Base-by-base conservation (phyloP, 345 rosid genomes). In the Hibiscus tridactylites region DNA sequence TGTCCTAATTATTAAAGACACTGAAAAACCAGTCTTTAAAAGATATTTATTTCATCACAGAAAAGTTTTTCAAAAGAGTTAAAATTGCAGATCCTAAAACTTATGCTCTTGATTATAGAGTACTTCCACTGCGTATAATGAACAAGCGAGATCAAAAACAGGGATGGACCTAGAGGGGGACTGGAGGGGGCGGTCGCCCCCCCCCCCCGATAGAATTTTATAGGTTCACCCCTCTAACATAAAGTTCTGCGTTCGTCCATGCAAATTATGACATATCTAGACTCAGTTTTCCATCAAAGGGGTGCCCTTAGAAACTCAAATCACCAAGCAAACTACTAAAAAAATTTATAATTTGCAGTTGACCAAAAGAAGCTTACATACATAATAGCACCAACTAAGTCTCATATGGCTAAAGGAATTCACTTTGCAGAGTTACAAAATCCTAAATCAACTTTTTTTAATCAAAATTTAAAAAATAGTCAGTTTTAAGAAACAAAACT, bases 1-100 rank as follows among this genome's bases (percentile, higher is more conserved):
- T 53, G 50, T 61, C 74, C 15, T 59, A 47, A 71, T 26, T n/a
- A 44, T 71, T 26, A 44, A 44, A 44, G 74, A 21, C 26, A 26
- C 74, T 42, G 74, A 35, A 71, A 58, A 59, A 4, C 5, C 28
- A 44, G 65, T 57, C 56, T 24, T 44, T 57, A 46, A 46, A 46
- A 66, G 37, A 33, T 39, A 9, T 37, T 37, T 64, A 35, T 44
- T 6, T 65, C n/a, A 13, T 62, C 33, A 16, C 11, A 67, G 24
- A 8, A 6, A 11, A 11, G 31, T 44, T 9, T 16, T 15, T 13
- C n/a, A 1, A 28, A 29, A 49, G 28, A 50, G 42, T n/a, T 50
- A 16, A 50, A 49, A 28, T 9, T 50, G 54, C 24, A 67, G 71
- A 49, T 67, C 15, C 59, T 16, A 67, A 67, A 49, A 49, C 33